Evolutionary conservation across 1,284 basidiomycete species (phyloP).

Genomic region (Serendipita sp.): DNA sequence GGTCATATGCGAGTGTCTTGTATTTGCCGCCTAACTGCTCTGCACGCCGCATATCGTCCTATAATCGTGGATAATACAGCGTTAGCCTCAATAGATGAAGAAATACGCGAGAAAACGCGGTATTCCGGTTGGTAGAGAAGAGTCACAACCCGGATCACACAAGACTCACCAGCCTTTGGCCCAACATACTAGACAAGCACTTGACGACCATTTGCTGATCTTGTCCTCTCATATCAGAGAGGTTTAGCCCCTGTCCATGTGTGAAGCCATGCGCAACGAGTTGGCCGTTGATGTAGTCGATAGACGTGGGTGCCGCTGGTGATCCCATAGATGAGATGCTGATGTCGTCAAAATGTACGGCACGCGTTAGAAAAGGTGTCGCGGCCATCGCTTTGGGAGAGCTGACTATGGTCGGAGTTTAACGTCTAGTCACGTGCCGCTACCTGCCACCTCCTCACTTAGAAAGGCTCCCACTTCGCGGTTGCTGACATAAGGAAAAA

Average conservation of each 20-base stretch:
- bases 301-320: background rate
- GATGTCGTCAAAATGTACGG: slow-evolving; percentile 1
- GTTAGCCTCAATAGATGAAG: background rate
- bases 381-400: background rate
- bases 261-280: slow-evolving; percentile 69
- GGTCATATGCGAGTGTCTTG: slow-evolving; percentile 67
- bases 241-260: slow-evolving; percentile 41
- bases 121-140: background rate
- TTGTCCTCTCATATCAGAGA: slow-evolving; percentile 43
- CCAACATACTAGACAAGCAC: slow-evolving; percentile 64
- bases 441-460: too few relatives aligned
- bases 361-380: background rate
- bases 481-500: too few relatives aligned
- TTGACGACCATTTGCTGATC: slow-evolving; percentile 57
- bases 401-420: background rate
- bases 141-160: background rate
- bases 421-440: too few relatives aligned
- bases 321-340: background rate
- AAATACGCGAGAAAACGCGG: background rate
- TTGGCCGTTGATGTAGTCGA: slow-evolving; percentile 56
- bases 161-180: slow-evolving; percentile 58
- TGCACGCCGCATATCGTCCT: slow-evolving; percentile 71
- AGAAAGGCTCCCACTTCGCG: background rate
- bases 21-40: slow-evolving; percentile 65
- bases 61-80: background rate